These are phyloP conservation scores for Mortierella sp. DNA, from an alignment of 371 early-diverging fungal genomes.

Conservation along the genomic window DNA sequence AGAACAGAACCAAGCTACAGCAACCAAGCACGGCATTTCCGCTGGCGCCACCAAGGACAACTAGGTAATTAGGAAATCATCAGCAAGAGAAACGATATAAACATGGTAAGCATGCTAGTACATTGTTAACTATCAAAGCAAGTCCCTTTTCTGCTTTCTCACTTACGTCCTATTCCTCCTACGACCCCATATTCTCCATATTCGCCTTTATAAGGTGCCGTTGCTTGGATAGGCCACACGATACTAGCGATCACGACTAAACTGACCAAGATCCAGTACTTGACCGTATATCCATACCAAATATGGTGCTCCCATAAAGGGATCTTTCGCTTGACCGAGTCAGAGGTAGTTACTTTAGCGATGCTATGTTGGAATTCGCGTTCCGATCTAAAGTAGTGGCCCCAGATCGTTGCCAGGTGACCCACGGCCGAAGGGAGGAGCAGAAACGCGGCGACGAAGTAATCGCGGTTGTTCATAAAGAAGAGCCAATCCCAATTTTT, in stretches of 20 bases:
- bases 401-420: conserved; percentile 50
- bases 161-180: conserved; percentile 35
- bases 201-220: conserved; percentile 2
- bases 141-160: background rate
- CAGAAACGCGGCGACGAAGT: conserved; percentile 17
- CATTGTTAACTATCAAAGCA: background rate
- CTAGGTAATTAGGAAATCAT: conserved; percentile 6
- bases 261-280: conserved; percentile 43
- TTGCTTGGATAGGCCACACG: conserved; percentile 15
- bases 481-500: conserved; percentile 33
- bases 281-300: conserved; percentile 46
- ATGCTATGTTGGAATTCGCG: conserved; percentile 51
- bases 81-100: background rate
- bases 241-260: conserved; percentile 22
- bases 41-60: conserved; percentile 19
- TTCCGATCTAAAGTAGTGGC: conserved; percentile 50
- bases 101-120: background rate
- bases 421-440: conserved; percentile 33
- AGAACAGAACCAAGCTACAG: conserved; percentile 40
- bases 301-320: conserved; percentile 50
- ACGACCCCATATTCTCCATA: conserved; percentile 8
- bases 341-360: conserved; percentile 38
- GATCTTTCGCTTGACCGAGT: conserved; percentile 30
- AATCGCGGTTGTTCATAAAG: conserved; percentile 29
- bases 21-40: conserved; percentile 34